These are phyloP conservation scores for Cryptosporidium felis DNA, from an alignment of 169 alveolate genomes.

Conservation along the genomic window DNA sequence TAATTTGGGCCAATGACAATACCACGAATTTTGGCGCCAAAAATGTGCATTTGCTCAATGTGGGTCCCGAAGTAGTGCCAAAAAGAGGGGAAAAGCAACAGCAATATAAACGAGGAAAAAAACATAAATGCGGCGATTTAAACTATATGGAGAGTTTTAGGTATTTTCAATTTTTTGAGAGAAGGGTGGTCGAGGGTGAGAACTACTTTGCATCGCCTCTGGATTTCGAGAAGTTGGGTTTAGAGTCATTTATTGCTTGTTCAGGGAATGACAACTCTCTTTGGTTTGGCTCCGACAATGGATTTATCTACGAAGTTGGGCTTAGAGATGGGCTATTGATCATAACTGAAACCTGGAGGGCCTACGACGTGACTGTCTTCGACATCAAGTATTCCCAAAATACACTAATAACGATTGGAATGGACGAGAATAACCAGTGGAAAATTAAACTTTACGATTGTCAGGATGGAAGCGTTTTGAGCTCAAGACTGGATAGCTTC, in stretches of 20 bases:
- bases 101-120: background rate
- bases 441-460: slow-evolving; percentile 55
- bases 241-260: slow-evolving; percentile 60
- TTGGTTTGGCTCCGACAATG: slow-evolving; percentile 69
- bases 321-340: slow-evolving; percentile 33
- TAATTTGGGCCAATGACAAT: too few relatives aligned
- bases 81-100: background rate
- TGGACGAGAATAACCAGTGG: slow-evolving; percentile 26
- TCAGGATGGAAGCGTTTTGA: slow-evolving; percentile 32
- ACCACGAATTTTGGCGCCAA: slow-evolving; percentile 38
- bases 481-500: background rate
- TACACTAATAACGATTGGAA: slow-evolving; percentile 65
- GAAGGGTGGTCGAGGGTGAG: slow-evolving; percentile 43
- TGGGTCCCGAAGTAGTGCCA: background rate
- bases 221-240: slow-evolving; percentile 42
- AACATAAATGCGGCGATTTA: background rate
- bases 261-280: slow-evolving; percentile 64
- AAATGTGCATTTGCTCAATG: background rate
- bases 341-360: slow-evolving; percentile 38
- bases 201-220: background rate
- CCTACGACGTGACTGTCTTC: slow-evolving; percentile 51
- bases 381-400: slow-evolving; percentile 53
- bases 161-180: slow-evolving; percentile 61
- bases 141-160: slow-evolving; percentile 61
- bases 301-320: slow-evolving; percentile 28